Evolutionary conservation across 345 rosid species (phyloP), one percentile per base, ranked within the genome.

Genomic region (Aurinia saxatilis): DNA sequence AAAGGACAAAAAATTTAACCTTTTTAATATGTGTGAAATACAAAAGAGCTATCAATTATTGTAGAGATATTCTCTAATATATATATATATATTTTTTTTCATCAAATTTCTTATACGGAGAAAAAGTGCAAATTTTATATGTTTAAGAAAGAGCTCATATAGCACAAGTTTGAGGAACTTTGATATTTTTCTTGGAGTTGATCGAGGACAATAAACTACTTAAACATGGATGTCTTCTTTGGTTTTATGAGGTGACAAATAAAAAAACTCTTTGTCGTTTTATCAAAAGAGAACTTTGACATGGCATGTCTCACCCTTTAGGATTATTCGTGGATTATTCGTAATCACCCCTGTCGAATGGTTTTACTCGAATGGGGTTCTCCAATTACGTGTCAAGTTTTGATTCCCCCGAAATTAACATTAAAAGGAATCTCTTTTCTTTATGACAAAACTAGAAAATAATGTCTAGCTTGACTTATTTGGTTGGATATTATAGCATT

Each of bases 241-340:
- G 54, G 17, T 23, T 54, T 42, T 34, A 29, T 50, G 3, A 23
- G 17, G 34, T 60, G 65, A 21, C 50, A 40, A 64, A 42, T 52
- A 17, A 65, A 35, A n/a, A 55, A 30, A 25, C 23, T 17, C 45
- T 46, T 27, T 66, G 70, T 65, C 54, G 39, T 65, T 65, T 65
- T 45, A 8, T 54, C 27, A 36, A 25, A 54, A 54, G 46, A 36
- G 36, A 1, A 27, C 30, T 27, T n/a, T 56, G 61, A 57, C 34
- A 49, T 25, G 23, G 61, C 46, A 13, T 39, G 23, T 21, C 18
- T 45, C 3, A 15, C 23, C 21, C 23, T 60, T 14, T 34, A 2
- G 35, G 35, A 15, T 65, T 46, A 52, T 44, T 65, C 36, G 37
- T 45, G 35, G 35, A 15, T 65, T 46, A 52, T 44, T 65, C 36